Evolutionary conservation across 768 basidiomycete species (phyloP).

Genomic region (Phanerochaete carnosa): DNA sequence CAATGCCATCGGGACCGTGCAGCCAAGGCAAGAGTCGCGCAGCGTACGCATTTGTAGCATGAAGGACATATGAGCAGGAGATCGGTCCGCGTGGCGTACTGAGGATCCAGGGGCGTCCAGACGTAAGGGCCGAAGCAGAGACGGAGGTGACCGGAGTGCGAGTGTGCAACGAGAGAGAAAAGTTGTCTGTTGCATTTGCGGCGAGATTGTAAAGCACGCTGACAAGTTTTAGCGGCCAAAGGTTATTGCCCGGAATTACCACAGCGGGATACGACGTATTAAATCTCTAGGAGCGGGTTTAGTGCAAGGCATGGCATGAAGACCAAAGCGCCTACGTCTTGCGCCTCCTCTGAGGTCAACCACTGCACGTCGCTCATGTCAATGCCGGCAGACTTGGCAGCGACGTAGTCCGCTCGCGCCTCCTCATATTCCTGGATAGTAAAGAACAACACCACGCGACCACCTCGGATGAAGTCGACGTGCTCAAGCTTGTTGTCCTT

Average conservation of each 20-base stretch:
- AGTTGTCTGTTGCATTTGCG: conserved; percentile 22
- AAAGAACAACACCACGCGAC: conserved; percentile 48
- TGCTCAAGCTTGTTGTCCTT: conserved; percentile 38
- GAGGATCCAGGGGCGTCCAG: conserved; percentile 46
- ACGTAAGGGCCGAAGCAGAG: neutral
- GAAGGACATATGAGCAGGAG: conserved; percentile 64
- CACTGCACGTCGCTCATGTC: conserved; percentile 42
- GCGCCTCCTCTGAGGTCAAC: no score
- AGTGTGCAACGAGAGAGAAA: conserved; percentile 62
- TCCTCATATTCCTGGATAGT: conserved; percentile 40
- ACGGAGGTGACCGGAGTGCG: conserved; percentile 63
- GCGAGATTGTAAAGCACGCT: conserved; percentile 56
- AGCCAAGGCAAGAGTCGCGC: conserved; percentile 74
- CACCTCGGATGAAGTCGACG: conserved; percentile 62
- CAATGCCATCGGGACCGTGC: conserved; percentile 48
- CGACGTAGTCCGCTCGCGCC: conserved; percentile 44
- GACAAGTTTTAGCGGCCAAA: conserved; percentile 81
- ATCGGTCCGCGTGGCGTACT: conserved; percentile 65
- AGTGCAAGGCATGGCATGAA: neutral
- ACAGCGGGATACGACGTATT: conserved; percentile 52
- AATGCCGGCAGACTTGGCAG: conserved; percentile 52
- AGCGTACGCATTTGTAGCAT: conserved; percentile 86
- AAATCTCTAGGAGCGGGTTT: conserved; percentile 28
- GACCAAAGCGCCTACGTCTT: neutral
- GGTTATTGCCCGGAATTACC: conserved; percentile 52